Evolutionary conservation across 495 filamentous ascomycete genomes (phyloP), one percentile per base, ranked within the genome.

Genomic region (Xeromyces bisporus): DNA sequence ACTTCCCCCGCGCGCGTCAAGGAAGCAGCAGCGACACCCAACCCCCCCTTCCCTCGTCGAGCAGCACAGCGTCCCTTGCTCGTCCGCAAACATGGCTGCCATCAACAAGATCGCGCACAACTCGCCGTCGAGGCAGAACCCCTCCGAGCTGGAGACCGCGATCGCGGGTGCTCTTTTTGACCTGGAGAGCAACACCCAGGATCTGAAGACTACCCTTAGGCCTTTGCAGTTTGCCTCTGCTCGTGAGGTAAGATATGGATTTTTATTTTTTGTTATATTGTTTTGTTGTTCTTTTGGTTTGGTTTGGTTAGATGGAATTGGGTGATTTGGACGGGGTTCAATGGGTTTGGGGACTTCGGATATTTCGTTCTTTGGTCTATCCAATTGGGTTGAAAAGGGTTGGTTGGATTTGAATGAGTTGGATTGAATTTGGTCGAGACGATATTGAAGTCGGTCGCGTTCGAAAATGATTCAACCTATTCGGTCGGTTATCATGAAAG

Each of bases 71-170:
- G 45, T 48, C 46, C 53, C 48, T 59, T 46, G 46, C 48, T 55
- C 47, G 40, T 45, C 44, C 45, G 57, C 51, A 53, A 61, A 50
- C 50, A 69, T 65, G 58, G 69, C 78, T 66, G 67, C 78, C 52
- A 65, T 89, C 60, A 87, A 87, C 77, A 96, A 96, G 82, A 96
- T 97, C 60, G 85, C 87, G 56, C 60, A 74, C 46, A 96, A 84
- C 72, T 92, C 82, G 70, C 78, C 86, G 27, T 93, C 86, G 55
- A 75, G 85, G 66, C 69, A 77, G 57, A 82, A 73, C 60, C 89
- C 89, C 41, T 89, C 82, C 38, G 89, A 97, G 72, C 71, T 93
- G 44, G 89, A 97, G 80, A 74, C 67, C 52, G 79, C 58, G 66
- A 89, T 97, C 55, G 86, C 89, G 54, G 75, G 72, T 61, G 89